Evolutionary conservation across 352 stramenopile species (phyloP).

Genomic region (Globisporangium polare): DNA sequence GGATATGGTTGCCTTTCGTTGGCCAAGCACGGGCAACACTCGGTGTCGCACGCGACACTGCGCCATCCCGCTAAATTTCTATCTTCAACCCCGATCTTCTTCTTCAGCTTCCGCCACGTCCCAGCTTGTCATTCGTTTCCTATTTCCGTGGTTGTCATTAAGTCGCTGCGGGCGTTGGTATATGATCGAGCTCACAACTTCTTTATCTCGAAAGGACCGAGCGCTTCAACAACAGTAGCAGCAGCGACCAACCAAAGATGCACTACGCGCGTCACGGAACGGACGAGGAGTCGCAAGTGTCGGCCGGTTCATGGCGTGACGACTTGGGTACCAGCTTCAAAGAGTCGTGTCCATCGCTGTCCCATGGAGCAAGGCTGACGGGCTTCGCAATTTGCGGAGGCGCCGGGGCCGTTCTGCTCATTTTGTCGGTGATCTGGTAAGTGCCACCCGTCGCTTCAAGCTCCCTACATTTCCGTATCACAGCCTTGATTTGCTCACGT

Average conservation of each 20-base stretch:
- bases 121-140: not conserved
- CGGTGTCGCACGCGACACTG: not conserved
- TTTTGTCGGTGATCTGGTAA: constrained; percentile 12
- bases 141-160: not conserved
- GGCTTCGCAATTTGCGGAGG: constrained; percentile 1
- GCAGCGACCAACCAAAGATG: not conserved
- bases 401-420: constrained; percentile 3
- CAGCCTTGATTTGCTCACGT: not conserved
- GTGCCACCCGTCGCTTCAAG: not conserved
- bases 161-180: not conserved
- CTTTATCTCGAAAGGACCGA: not conserved
- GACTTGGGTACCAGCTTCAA: constrained; percentile 10
- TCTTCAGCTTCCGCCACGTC: not conserved
- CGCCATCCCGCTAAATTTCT: not conserved
- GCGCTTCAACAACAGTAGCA: not conserved
- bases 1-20: constrained; percentile 10
- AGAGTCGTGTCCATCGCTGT: constrained; percentile 10
- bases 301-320: constrained; percentile 6
- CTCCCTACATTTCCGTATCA: not conserved
- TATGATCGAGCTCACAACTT: constrained; percentile 1
- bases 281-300: constrained; percentile 4
- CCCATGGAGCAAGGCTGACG: constrained; percentile 1
- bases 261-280: constrained; percentile 11
- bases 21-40: not conserved
- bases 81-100: not conserved